A percentile compares a stretch with the other conserved stretches of the same genome.
Evolutionary conservation across 2,329 filamentous ascomycete species (phyloP).

Genomic region (Sclerotinia glacialis): DNA sequence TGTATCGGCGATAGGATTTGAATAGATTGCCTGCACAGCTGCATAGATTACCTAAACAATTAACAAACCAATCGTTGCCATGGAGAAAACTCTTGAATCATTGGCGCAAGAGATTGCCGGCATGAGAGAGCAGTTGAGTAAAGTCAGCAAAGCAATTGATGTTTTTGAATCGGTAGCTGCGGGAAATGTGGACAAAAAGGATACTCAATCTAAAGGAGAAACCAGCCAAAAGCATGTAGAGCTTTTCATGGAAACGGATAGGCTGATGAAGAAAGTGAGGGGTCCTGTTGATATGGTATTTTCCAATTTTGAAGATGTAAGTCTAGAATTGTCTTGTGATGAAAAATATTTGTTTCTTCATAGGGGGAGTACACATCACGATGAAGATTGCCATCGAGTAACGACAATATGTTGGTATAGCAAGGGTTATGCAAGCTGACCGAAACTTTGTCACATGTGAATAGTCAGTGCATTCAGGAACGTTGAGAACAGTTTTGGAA

Average conservation of each 20-base stretch:
- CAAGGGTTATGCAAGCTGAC: slow-evolving; percentile 6
- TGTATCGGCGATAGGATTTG: neutral
- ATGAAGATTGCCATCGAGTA: neutral
- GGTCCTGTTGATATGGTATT: slow-evolving; percentile 19
- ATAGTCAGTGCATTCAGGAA: slow-evolving; percentile 22
- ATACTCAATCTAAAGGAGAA: slow-evolving; percentile 4
- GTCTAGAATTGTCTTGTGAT: neutral
- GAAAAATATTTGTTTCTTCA: neutral
- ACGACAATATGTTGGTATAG: neutral
- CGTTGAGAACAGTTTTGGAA: slow-evolving; percentile 29
- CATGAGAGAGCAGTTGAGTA: slow-evolving; percentile 16
- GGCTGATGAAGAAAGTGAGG: slow-evolving; percentile 8
- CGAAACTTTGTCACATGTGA: slow-evolving; percentile 2
- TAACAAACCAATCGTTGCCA: neutral
- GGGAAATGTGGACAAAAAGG: neutral
- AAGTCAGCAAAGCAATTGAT: slow-evolving; percentile 14
- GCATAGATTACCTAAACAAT: neutral
- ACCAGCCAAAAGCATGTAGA: slow-evolving; percentile 11
- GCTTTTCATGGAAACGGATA: slow-evolving; percentile 15
- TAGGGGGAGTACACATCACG: neutral
- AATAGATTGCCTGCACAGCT: neutral
- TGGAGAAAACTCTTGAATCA: slow-evolving; percentile 10
- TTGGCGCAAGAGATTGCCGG: slow-evolving; percentile 13
- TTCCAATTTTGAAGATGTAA: slow-evolving; percentile 19
- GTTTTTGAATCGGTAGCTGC: slow-evolving; percentile 4